Evolutionary conservation across 331 rosid species (phyloP), one percentile per base, ranked within the genome.

Genomic region (Quercus phellos): DNA sequence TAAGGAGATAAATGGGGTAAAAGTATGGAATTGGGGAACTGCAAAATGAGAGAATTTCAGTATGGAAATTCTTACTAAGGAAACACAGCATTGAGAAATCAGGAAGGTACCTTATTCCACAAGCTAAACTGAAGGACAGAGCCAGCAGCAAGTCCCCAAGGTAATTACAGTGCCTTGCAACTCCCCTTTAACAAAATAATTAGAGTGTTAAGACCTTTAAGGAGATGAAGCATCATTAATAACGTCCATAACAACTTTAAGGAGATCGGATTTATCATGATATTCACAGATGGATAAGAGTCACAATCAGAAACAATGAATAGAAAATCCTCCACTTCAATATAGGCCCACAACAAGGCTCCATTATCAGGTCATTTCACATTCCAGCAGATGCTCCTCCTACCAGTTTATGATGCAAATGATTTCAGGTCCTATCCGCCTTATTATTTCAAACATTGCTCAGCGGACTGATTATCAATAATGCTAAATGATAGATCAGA

Each of bases 131-230:
- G 72, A 93, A 93, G 64, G 99, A 90, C 79, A 90, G 88, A 63
- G 99, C 99, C 76, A 95, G 93, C 80, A 93, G 78, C 93, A 95
- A 84, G 84, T 95, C 98, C 66, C 98, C 99, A 4, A 95, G 89
- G 90, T 95, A 93, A 83, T 95, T 95, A 77, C 96, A 90, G 81
- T 91, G 99, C 83, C 99, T 84, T 26, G 98, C 94, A 79, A 93
- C 70, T 71, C 98, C 99, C 99, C 99, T 95, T 55, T 76, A 82
- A 77, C 74, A 81, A 10, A 66, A 86, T 11, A 78, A 78, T 43
- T 21, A 67, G 55, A 59, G 38, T 6, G 73, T 82, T 55, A 69
- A 50, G 42, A 74, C 29, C 77, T 69, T 75, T 50, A 32, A 3
- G 24, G 77, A 77, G 63, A 80, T 72, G 74, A 22, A 73, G 14